A percentile compares a stretch with the other conserved stretches of the same genome.
These are phyloP conservation scores for Aspergillus bertholletiae DNA, from an alignment of 495 filamentous ascomycete species.

Conservation along the genomic window DNA sequence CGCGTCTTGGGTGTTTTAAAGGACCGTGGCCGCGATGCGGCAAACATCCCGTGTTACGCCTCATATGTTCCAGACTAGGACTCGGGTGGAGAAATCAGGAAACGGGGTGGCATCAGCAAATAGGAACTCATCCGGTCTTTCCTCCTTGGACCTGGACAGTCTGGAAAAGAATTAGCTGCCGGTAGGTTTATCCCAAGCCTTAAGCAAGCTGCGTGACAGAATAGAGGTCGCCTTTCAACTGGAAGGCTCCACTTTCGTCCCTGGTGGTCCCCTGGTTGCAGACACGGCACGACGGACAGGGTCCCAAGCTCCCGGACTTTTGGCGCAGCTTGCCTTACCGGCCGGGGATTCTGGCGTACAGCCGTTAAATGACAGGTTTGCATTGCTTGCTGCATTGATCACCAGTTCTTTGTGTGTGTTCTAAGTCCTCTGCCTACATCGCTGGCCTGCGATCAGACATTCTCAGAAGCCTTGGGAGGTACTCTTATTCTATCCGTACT, in stretches of 20 bases:
- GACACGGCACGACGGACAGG: constrained; percentile 15
- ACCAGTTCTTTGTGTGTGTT: constrained; percentile 16
- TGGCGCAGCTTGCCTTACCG: constrained; percentile 10
- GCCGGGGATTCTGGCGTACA: constrained; percentile 16
- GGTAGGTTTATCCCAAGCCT: constrained; percentile 4
- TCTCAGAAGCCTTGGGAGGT: neutral
- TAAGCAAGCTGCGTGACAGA: constrained; percentile 11
- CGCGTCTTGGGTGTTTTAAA: neutral
- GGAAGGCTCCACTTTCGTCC: constrained; percentile 6
- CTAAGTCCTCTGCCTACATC: constrained; percentile 10
- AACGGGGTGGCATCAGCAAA: constrained; percentile 4
- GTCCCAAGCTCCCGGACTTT: constrained; percentile 16
- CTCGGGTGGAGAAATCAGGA: neutral
- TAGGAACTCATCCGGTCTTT: constrained; percentile 8
- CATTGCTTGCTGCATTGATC: constrained; percentile 20
- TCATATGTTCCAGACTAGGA: constrained; percentile 10
- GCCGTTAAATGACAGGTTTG: constrained; percentile 19
- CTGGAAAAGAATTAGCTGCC: constrained; percentile 7
- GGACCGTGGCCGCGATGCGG: constrained; percentile 3
- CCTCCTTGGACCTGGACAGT: neutral
- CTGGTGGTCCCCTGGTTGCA: constrained; percentile 12
- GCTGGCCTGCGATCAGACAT: neutral
- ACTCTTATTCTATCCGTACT: too few relatives aligned
- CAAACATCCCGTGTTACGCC: constrained; percentile 11
- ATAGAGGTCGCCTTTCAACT: constrained; percentile 1